Base-by-base conservation (phyloP, 768 basidiomycete genomes). In the Tylopilus balloui region DNA sequence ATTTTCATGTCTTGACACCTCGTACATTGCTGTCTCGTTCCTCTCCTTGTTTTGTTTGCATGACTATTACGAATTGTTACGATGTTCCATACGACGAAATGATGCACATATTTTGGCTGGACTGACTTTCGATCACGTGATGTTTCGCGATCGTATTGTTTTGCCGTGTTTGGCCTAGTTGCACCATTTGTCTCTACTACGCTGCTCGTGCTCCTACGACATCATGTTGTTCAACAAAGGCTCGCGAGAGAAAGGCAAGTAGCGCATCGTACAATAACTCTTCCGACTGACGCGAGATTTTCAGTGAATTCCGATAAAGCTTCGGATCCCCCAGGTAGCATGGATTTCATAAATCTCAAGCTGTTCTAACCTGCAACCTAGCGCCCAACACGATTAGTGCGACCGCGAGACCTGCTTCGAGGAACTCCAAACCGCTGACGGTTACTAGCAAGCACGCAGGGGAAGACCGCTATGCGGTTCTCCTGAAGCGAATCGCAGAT, bases 401-500 rank as follows among this genome's bases (percentile, higher is more conserved):
- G 19, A 64, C 64, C 6, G 19, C 47, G 1, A 62, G 59, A 37
- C 58, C 53, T 23, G 62, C 51, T 40, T 54, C 61, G 31, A 59
- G 65, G 39, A 69, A 68, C 42, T 37, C 69, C 1, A 61, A 58
- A 41, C 56, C 39, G 21, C 49, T 45, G 21, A 54, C 40, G 10
- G 27, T 48, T 39, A 37, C 59, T 12, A 56, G 56, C 23, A 65
- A 64, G 12, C 53, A 57, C 2, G 1, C 52, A 29, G 34, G 38
- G 3, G 64, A 61, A 7, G 82, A 86, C 47, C 73, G 77, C 17
- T 81, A 81, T 55, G 72, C 75, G 7, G 50, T 64, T 14, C 74
- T 88, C 19, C 78, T 84, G 60, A 74, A 72, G 52, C 83, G 83
- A 55, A 74, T 89, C 0, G 80, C 84, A 28, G 79, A 84, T 14